A percentile compares a stretch with the other conserved stretches of the same genome.
Evolutionary conservation across 345 rosid species (phyloP).

Genomic region (Cardiospermum halicacabum): DNA sequence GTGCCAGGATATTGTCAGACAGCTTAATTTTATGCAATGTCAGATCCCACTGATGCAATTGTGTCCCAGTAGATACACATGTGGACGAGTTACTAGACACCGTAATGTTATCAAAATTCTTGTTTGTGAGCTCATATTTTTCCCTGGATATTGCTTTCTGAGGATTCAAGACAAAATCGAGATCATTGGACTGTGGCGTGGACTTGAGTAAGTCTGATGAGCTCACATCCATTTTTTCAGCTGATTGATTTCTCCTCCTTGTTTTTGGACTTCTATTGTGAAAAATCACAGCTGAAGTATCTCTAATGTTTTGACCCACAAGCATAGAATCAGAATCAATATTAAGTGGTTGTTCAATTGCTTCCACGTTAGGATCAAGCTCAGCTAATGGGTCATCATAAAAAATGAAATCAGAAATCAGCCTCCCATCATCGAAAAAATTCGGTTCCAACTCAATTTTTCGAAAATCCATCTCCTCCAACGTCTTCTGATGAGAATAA

Average conservation of each 20-base stretch:
- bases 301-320: slow-evolving; percentile 21
- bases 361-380: slow-evolving; percentile 29
- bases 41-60: slow-evolving; percentile 31
- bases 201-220: slow-evolving; percentile 51
- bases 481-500: slow-evolving; percentile 28
- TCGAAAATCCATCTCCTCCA: slow-evolving; percentile 34
- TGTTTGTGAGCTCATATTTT: slow-evolving; percentile 28
- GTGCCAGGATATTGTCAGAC: slow-evolving; percentile 36
- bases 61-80: slow-evolving; percentile 20
- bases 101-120: slow-evolving; percentile 22
- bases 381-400: slow-evolving; percentile 37
- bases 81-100: slow-evolving; percentile 24
- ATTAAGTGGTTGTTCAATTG: slow-evolving; percentile 32
- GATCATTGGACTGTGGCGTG: slow-evolving; percentile 69
- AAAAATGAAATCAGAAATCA: slow-evolving; percentile 51
- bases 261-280: slow-evolving; percentile 24
- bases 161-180: slow-evolving; percentile 86
- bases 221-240: slow-evolving; percentile 36
- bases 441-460: slow-evolving; percentile 34
- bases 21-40: slow-evolving; percentile 35
- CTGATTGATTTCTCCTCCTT: slow-evolving; percentile 25
- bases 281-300: slow-evolving; percentile 24
- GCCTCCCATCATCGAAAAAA: slow-evolving; percentile 32
- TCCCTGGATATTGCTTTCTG: slow-evolving; percentile 37
- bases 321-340: slow-evolving; percentile 26